Percentiles rank a stretch among this genome's conserved stretches.
phyloP scores from a whole-genome alignment of 306 rosid species.

The Adenanthera pavonina region DNA sequence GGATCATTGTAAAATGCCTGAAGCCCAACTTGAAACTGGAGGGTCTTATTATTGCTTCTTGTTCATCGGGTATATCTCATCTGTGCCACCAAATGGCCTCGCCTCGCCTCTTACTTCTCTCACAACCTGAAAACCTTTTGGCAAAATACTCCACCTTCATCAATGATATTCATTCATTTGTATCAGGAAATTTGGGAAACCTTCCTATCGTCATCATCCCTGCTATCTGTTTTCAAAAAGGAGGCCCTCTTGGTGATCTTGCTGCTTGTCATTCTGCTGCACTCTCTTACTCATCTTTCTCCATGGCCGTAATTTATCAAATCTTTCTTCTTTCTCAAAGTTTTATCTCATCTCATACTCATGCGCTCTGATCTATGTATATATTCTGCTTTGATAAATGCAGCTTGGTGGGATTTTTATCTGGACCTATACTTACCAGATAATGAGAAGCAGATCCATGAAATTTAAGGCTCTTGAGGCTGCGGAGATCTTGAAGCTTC shows the following conservation, averaged over 20 bases:
- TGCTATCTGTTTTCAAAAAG: constrained; percentile 76
- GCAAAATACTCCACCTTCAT: not conserved
- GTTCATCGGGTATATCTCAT: constrained; percentile 57
- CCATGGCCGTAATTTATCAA: constrained; percentile 79
- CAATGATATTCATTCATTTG: not conserved
- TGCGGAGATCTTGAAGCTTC: constrained; percentile 41
- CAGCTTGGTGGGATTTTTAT: constrained; percentile 86
- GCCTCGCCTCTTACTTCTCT: not conserved
- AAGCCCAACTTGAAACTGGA: constrained; percentile 79
- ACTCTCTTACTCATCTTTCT: constrained; percentile 85
- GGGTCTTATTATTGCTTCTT: constrained; percentile 77
- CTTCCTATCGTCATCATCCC: constrained; percentile 80
- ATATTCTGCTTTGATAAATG: constrained; percentile 35
- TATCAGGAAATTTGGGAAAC: constrained; percentile 90
- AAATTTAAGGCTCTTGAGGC: constrained; percentile 60
- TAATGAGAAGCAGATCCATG: constrained; percentile 50
- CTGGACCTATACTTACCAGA: constrained; percentile 81
- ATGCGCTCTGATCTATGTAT: not conserved
- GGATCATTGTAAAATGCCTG: constrained; percentile 72
- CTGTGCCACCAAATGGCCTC: not conserved
- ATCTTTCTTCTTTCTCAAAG: not conserved
- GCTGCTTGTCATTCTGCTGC: constrained; percentile 54
- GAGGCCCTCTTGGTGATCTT: constrained; percentile 75
- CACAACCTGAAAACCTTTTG: not conserved
- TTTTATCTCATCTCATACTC: not conserved